Percentiles rank a stretch among this genome's conserved stretches.
These are phyloP conservation scores for Eucalyptus sideroxylon DNA, from an alignment of 345 rosid genomes.

Conservation along the genomic window DNA sequence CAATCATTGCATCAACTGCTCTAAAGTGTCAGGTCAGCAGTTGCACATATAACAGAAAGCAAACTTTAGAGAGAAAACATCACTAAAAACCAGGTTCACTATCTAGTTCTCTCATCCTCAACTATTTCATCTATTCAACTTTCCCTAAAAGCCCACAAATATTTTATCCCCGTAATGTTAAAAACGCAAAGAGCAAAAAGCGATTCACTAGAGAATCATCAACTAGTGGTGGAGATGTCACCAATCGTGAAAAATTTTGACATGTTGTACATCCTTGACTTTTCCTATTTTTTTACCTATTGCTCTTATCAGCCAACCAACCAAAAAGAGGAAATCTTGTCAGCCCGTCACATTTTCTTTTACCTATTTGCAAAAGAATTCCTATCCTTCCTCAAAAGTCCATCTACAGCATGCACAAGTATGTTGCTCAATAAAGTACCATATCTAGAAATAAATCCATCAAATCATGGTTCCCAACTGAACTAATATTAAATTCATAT, in stretches of 20 bases:
- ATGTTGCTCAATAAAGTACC: neutral
- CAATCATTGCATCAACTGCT: neutral
- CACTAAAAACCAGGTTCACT: neutral
- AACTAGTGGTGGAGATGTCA: neutral
- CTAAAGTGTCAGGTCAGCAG: neutral
- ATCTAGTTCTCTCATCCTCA: neutral
- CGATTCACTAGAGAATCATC: neutral
- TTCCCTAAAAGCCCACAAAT: neutral
- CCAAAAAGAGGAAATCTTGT: neutral
- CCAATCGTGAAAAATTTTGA: neutral
- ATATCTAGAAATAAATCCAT: neutral
- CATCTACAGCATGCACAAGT: neutral
- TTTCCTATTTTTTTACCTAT: neutral
- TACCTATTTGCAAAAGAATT: neutral
- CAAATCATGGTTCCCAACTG: neutral
- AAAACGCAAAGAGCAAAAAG: neutral
- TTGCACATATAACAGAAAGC: neutral
- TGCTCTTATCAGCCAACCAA: neutral
- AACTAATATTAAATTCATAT: neutral
- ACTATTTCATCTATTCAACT: neutral
- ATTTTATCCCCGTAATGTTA: neutral
- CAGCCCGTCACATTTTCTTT: neutral
- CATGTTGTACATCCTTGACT: neutral
- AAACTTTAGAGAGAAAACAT: neutral
- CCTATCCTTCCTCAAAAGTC: neutral